Conservation (phyloP, 192 early-diverging fungal species). For the Coemansia sp. region DNA sequence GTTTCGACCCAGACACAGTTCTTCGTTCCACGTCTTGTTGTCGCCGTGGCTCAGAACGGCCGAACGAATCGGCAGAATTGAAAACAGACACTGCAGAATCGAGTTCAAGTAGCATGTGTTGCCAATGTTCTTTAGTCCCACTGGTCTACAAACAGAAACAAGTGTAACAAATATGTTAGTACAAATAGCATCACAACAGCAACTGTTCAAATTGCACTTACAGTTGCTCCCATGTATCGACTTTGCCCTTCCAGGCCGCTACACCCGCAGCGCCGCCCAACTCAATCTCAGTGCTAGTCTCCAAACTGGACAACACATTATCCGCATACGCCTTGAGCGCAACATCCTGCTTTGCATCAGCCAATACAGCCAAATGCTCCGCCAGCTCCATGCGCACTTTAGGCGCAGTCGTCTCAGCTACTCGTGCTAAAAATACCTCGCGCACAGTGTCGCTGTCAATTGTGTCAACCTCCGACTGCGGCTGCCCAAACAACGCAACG, state of each 20-base stretch:
- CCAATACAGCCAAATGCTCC: slow-evolving; percentile 23
- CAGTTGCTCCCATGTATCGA: slow-evolving; percentile 43
- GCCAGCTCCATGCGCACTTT: slow-evolving; percentile 41
- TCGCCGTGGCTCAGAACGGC: slow-evolving; percentile 58
- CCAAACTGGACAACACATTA: slow-evolving; percentile 12
- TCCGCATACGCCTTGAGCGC: slow-evolving; percentile 33
- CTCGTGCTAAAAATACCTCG: slow-evolving; percentile 30
- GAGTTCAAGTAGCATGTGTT: slow-evolving; percentile 91
- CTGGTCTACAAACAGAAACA: slow-evolving; percentile 37
- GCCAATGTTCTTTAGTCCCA: slow-evolving; percentile 78
- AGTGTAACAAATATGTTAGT: not conserved
- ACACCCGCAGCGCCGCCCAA: slow-evolving; percentile 13
- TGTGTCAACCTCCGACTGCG: slow-evolving; percentile 43
- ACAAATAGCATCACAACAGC: not conserved
- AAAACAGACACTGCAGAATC: slow-evolving; percentile 75
- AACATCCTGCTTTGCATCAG: slow-evolving; percentile 22
- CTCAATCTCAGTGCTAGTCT: slow-evolving; percentile 13
- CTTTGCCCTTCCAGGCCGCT: slow-evolving; percentile 11
- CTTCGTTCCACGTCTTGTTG: slow-evolving; percentile 48
- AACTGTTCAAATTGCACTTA: not conserved
- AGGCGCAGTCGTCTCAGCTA: slow-evolving; percentile 19
- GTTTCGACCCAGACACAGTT: slow-evolving; percentile 22
- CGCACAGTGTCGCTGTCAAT: slow-evolving; percentile 33
- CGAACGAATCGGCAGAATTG: slow-evolving; percentile 61
- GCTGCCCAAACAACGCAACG: slow-evolving; percentile 31